phyloP scores from a whole-genome alignment of 805 yeast genomes.

The Isabelozyma gotoi region DNA sequence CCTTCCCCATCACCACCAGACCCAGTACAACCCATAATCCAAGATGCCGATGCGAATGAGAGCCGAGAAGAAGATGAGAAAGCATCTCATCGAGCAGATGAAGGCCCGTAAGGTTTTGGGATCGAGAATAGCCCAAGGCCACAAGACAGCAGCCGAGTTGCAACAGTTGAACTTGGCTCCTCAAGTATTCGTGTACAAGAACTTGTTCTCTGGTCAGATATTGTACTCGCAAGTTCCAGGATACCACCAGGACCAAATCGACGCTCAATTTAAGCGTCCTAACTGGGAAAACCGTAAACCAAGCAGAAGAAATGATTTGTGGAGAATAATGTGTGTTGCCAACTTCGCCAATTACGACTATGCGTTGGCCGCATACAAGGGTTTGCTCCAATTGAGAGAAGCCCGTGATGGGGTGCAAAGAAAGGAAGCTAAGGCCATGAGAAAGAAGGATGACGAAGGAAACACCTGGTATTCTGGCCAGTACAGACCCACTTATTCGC shows the following conservation, averaged over 20 bases:
- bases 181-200: constrained; percentile 78
- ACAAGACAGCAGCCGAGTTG: constrained; percentile 33
- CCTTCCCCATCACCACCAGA: background rate
- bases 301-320: constrained; percentile 74
- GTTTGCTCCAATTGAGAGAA: constrained; percentile 69
- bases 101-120: constrained; percentile 43
- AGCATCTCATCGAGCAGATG: constrained; percentile 45
- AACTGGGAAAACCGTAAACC: constrained; percentile 90
- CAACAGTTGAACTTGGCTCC: constrained; percentile 66
- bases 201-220: constrained; percentile 87
- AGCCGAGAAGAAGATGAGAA: constrained; percentile 48
- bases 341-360: constrained; percentile 57
- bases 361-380: constrained; percentile 73
- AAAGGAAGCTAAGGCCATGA: constrained; percentile 61
- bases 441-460: constrained; percentile 74
- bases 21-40: background rate
- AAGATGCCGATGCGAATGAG: constrained; percentile 38
- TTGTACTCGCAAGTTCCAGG: constrained; percentile 83
- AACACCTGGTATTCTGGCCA: constrained; percentile 86
- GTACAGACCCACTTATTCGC: constrained; percentile 85
- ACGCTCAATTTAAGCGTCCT: constrained; percentile 73
- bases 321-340: constrained; percentile 90
- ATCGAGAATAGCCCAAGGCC: constrained; percentile 41
- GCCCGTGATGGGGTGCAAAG: constrained; percentile 65
- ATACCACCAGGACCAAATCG: constrained; percentile 57